Evolutionary conservation across 2,329 filamentous ascomycete genomes (phyloP), one percentile per base, ranked within the genome.

Genomic region (Cercospora sp.): DNA sequence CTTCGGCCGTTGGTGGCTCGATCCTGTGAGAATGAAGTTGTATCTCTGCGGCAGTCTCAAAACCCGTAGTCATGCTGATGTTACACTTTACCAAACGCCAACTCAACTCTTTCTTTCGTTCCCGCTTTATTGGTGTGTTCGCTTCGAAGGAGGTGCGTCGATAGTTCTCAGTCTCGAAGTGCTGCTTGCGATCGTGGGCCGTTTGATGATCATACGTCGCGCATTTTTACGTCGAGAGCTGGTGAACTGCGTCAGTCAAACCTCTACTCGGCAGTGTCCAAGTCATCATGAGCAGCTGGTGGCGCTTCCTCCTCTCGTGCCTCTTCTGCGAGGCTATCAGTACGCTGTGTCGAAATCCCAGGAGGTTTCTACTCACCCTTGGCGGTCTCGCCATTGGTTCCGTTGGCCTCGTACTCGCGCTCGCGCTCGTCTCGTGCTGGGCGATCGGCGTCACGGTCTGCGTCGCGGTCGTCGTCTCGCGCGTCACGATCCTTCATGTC

Each of bases 251-350:
- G 61, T 67, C 58, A 67, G 67, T 59, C 45, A 42, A 42, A 60
- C 64, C 63, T 66, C 80, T 85, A 89, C 83, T 98, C 95, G 77
- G 94, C 94, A 78, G 95, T 94, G 80, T 99, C 95, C 79, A 98
- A 88, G 78, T 99, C 95, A 80, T 99, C 95, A 78, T 97, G 93
- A 75, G 89, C 90, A 71, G 92, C 90, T 71, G 92, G 91, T 75
- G 91, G 92, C 74, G 96, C 93, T 76, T 90, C 83, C 42, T 69
- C 65, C 65, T 70, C 67, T 78, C 87, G 79, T 18, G 48, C 48
- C 31, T 64, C 62, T 74, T 81, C 82, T 81, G 74, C 64, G 63
- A 60, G 23, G 40, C 73, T 71, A 76, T 78, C 69, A 77, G 70
- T 69, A 69, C 67, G 30, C 64, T 59, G 45, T 42, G 40, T 57